Evolutionary conservation across 2,329 filamentous ascomycete genomes (phyloP).

Genomic region (Leptosphaerulina australis): DNA sequence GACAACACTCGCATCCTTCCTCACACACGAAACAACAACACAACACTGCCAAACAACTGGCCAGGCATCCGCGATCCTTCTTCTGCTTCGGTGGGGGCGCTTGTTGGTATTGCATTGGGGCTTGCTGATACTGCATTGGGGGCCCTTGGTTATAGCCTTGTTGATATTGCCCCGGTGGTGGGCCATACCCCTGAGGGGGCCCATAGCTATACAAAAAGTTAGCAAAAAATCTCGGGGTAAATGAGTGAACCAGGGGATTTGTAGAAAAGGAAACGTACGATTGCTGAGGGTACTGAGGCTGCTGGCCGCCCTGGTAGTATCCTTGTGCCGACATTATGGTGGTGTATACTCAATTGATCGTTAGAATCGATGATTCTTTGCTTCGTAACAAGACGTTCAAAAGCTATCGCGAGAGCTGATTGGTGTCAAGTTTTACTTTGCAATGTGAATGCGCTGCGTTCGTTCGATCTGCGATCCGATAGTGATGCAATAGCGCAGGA

Average conservation of each 20-base stretch:
- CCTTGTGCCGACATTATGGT: conserved; percentile 44
- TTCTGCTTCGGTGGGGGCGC: conserved; percentile 55
- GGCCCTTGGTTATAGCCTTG: too few species aligned
- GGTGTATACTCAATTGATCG: background rate
- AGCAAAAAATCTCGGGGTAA: too few species aligned
- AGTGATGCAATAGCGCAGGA: background rate
- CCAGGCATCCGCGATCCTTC: conserved; percentile 49
- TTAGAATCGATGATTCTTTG: background rate
- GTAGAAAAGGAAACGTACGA: conserved; percentile 27
- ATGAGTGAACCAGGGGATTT: too few species aligned
- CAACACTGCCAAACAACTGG: conserved; percentile 45
- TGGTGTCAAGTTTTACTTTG: background rate
- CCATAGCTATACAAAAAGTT: conserved; percentile 34
- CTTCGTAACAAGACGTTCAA: background rate
- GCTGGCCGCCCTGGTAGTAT: conserved; percentile 44
- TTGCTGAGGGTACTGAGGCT: conserved; percentile 47
- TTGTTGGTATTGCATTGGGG: conserved; percentile 52
- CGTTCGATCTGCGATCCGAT: background rate
- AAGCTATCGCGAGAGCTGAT: background rate
- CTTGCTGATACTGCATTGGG: conserved; percentile 19
- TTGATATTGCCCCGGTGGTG: too few species aligned
- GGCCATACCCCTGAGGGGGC: conserved; percentile 24
- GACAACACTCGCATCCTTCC: conserved; percentile 68
- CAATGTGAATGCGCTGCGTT: conserved; percentile 2
- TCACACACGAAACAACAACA: conserved; percentile 71